Evolutionary conservation across 2,329 filamentous ascomycete species (phyloP), one percentile per base, ranked within the genome.

Genomic region (Cyphellophora attinorum): DNA sequence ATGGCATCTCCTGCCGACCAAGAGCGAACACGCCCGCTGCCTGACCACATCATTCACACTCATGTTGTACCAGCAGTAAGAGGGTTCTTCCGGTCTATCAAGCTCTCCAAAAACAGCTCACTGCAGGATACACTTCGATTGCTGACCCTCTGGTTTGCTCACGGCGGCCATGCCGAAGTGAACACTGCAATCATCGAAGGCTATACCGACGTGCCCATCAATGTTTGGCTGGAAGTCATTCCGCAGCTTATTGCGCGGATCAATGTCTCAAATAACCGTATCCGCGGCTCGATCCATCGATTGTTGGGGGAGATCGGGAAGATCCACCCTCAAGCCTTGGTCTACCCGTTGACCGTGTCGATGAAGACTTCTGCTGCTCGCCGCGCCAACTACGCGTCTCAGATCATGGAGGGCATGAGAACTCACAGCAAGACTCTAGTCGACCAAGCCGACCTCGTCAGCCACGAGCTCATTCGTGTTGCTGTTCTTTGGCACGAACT

Each of bases 171-270:
- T 52, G 67, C 76, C 17, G 89, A 96, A 46, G 93, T 99, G 41
- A 94, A 89, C 51, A 66, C 73, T 11, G 84, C 83, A 11, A 84
- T 99, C 15, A 86, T 79, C 0, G 88, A 96, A 54, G 91, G 93
- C 4, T 93, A 95, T 45, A 73, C 81, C 1, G 82, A 83, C 23
- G 86, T 99, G 46, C 94, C 84, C 52, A 84, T 98, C 37, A 91
- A 99, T 59, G 96, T 89, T 1, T 99, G 91, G 93, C 75, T 99
- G 12, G 88, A 96, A 53, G 93, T 98, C 33, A 95, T 96, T 45
- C 91, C 91, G 19, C 91, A 99, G 54, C 70, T 99, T 31, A 94
- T 99, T 58, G 91, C 91, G 19, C 78, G 91, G 40, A 96, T 99
- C 64, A 98, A 93, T 53, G 91, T 96, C 57, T 85, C 88, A 11